Evolutionary conservation across 1,284 basidiomycete genomes (phyloP), one percentile per base, ranked within the genome.

Genomic region (Moesziomyces sp.): DNA sequence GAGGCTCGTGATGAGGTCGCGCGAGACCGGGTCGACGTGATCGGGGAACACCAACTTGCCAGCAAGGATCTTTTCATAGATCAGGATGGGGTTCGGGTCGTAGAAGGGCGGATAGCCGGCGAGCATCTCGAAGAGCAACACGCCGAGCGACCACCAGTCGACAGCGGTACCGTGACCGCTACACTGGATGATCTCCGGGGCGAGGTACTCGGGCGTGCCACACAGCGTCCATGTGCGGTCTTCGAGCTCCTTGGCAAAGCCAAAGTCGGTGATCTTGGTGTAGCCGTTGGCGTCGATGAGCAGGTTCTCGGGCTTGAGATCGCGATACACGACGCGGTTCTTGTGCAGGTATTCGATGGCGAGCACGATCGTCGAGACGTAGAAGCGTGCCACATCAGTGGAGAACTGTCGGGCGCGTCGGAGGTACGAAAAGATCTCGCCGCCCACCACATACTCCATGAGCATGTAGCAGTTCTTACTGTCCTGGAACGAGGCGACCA

Each of bases 401-500:
- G 87, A 85, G 80, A 88, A 88, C 13, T 86, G 80, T 13, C 77
- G 74, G 5, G 77, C 80, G 11, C 79, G 45, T 38, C 87, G 83
- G 18, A 87, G 77, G 53, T 87, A 86, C 5, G 86, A 86, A 75
- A 88, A 88, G 19, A 88, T 71, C 58, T 88, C 87, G 56, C 87
- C 87, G 9, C 87, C 87, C 3, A 86, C 86, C 6, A 87, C 85
- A 63, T 87, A 88, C 7, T 87, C 87, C 46, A 88, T 80, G 45
- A 88, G 77, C 86, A 88, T 87, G 82, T 88, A 88, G 45, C 87
- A 85, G 75, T 87, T 88, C 46, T 86, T 80, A 63, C 84, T 82
- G 76, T 88, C 87, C 72, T 88, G 84, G 60, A 61, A 73, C 7
- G 74, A 58, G 30, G 50, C 46, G 24, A 66, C 47, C 57, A 61